Percentiles rank a stretch among this genome's conserved stretches.
Evolutionary conservation across 306 rosid species (phyloP).

Genomic region (Medicago ruthenica): DNA sequence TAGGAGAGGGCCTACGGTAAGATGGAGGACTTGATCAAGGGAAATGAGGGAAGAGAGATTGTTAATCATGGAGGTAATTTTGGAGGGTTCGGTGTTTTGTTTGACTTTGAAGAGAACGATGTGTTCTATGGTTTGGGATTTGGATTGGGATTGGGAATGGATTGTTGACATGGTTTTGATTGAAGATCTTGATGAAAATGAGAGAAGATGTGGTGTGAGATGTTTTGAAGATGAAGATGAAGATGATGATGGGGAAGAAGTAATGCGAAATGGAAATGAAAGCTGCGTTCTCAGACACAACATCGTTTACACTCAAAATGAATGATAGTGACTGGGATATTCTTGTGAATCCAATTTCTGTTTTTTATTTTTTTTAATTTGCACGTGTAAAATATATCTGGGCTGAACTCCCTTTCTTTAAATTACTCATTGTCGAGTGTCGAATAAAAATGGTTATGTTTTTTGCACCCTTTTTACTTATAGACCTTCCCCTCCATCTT

Average conservation of each 20-base stretch:
- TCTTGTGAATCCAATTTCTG: neutral
- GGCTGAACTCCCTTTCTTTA: neutral
- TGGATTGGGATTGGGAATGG: conserved; percentile 41
- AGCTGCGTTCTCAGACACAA: conserved; percentile 43
- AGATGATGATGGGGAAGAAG: conserved; percentile 33
- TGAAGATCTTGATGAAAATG: conserved; percentile 4
- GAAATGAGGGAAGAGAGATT: conserved; percentile 62
- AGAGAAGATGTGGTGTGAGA: neutral
- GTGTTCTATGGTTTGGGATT: conserved; percentile 61
- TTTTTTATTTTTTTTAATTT: neutral
- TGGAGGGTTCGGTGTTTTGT: conserved; percentile 66
- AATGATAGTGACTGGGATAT: neutral
- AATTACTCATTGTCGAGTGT: neutral
- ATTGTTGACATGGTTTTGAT: conserved; percentile 46
- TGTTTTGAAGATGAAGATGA: conserved; percentile 44
- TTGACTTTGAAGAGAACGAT: conserved; percentile 87
- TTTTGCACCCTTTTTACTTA: neutral
- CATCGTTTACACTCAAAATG: conserved; percentile 18
- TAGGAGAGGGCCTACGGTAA: conserved; percentile 70
- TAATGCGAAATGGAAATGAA: conserved; percentile 12
- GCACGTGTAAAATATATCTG: neutral
- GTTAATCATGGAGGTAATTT: conserved; percentile 61
- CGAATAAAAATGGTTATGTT: no score
- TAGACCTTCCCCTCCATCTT: neutral
- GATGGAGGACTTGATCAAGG: conserved; percentile 66